A percentile compares a stretch with the other conserved stretches of the same genome.
phyloP scores from a whole-genome alignment of 305 asterid species.

The Solanum aculeatissimum region DNA sequence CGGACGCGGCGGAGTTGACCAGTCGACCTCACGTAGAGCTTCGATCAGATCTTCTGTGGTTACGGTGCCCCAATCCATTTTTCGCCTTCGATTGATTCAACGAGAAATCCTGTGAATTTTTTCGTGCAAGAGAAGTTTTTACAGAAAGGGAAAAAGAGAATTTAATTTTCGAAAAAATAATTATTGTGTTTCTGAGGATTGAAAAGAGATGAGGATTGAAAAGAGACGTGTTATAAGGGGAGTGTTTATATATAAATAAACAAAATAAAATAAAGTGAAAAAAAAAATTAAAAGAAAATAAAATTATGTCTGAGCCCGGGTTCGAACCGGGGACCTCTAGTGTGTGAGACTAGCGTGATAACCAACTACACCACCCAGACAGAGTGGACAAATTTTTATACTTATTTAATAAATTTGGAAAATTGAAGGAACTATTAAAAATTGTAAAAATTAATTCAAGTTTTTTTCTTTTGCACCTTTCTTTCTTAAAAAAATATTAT shows the following conservation, averaged over 20 bases:
- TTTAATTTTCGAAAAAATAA: not conserved
- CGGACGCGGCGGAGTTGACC: constrained; percentile 95
- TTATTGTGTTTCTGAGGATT: not conserved
- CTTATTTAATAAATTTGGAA: no score
- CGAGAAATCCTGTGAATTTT: not conserved
- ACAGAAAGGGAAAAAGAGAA: not conserved
- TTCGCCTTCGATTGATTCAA: not conserved
- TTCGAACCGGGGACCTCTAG: constrained; percentile 99
- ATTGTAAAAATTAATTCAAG: no score
- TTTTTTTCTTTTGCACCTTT: no score
- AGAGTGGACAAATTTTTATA: no score
- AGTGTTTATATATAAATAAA: not conserved
- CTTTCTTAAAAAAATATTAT: no score
- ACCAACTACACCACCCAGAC: constrained; percentile 99
- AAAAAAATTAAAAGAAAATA: not conserved
- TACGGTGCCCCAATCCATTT: constrained; percentile 94
- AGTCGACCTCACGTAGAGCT: constrained; percentile 88
- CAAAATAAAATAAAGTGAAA: no score
- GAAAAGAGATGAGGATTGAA: not conserved
- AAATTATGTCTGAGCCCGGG: constrained; percentile 83
- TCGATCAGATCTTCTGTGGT: constrained; percentile 89
- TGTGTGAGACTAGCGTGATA: constrained; percentile 99
- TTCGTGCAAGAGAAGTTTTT: not conserved
- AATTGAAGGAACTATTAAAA: no score
- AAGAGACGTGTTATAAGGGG: not conserved